Evolutionary conservation across 495 filamentous ascomycete species (phyloP), one percentile per base, ranked within the genome.

Genomic region (Penicillium ucsense): DNA sequence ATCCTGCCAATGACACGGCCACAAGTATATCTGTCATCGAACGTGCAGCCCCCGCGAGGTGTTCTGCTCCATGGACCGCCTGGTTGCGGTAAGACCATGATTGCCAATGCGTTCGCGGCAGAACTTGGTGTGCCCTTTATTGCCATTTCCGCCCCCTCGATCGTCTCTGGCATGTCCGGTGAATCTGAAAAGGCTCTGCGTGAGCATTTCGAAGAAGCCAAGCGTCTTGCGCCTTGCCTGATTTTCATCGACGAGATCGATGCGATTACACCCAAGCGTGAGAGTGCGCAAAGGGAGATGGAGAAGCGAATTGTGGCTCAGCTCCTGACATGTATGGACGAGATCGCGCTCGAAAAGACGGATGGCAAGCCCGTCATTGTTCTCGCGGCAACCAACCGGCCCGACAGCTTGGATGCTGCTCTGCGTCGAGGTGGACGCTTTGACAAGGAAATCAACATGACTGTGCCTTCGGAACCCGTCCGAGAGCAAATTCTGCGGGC

Each of bases 231-330:
- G 3, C 92, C 92, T 2, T 95, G 90, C 59, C 70, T 98, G 4
- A 78, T 98, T 6, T 96, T 98, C 62, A 85, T 98, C 48, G 92
- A 96, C 55, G 92, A 98, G 63, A 94, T 96, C 50, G 92, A 98
- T 62, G 86, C 88, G 10, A 95, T 96, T 50, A 92, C 92, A 35
- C 89, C 89, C 4, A 96, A 95, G 66, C 76, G 91, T 38, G 92
- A 96, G 60, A 91, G 81, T 56, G 87, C 90, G n/a, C 89, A 94
- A 58, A 80, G 89, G 54, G 89, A 94, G 59, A 97, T 97, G 91
- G 91, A 97, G 66, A 89, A 90, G 65, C 71, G 91, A 40, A 97
- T 97, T 58, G 91, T 97, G 12, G 87, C 90, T 2, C 90, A 96
- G 64, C 79, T 97, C 53, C 72, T 95, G 49, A 91, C 87, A 8